Evolutionary conservation across 768 basidiomycete genomes (phyloP).

Genomic region (Russula abietina): DNA sequence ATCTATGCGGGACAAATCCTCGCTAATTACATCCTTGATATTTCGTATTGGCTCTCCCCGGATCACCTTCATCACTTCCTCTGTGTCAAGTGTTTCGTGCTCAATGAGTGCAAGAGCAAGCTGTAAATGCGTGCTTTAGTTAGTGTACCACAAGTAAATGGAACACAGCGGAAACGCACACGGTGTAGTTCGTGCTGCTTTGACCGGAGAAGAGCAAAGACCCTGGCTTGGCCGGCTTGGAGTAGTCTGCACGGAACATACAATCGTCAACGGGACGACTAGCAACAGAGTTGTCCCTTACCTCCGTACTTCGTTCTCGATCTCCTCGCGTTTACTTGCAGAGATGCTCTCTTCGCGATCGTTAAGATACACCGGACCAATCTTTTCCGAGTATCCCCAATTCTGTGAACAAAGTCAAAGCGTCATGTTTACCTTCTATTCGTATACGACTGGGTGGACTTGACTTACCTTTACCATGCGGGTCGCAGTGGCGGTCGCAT

Average conservation of each 20-base stretch:
- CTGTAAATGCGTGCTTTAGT: constrained; percentile 36
- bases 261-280: not conserved
- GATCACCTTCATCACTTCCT: constrained; percentile 83
- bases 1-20: constrained; percentile 36
- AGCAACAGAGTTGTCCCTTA: constrained; percentile 42
- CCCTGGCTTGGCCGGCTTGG: constrained; percentile 62
- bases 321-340: constrained; percentile 69
- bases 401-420: constrained; percentile 36
- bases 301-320: constrained; percentile 83
- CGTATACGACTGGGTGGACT: constrained; percentile 21
- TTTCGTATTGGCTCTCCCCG: constrained; percentile 73
- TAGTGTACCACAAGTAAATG: not conserved
- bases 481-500: constrained; percentile 73
- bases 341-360: constrained; percentile 68
- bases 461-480: constrained; percentile 81
- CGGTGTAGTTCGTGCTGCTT: constrained; percentile 71
- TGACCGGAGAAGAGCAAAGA: constrained; percentile 53
- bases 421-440: not conserved
- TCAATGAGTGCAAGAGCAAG: constrained; percentile 89
- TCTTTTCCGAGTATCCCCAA: constrained; percentile 71
- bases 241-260: constrained; percentile 14
- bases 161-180: constrained; percentile 36
- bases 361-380: constrained; percentile 80
- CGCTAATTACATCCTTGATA: constrained; percentile 59
- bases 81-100: constrained; percentile 84